Percentiles rank a stretch among this genome's conserved stretches.
phyloP scores from a whole-genome alignment of 1,139 yeast species.

The Yamadazyma dendronema region DNA sequence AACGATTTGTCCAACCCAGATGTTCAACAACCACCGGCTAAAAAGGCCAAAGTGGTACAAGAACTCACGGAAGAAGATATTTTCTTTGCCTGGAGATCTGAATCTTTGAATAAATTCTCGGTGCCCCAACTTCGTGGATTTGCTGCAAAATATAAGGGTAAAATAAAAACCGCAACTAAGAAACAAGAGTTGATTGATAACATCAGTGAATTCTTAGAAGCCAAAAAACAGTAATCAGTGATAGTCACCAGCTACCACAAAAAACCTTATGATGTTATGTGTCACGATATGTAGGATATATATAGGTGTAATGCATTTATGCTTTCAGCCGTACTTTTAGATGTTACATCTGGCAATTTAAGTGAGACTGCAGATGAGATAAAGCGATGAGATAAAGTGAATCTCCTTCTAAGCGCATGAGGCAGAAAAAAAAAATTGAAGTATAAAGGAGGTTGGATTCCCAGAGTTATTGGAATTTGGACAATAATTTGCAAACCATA shows the following conservation, averaged over 20 bases:
- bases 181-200: constrained; percentile 45
- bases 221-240: constrained; percentile 7
- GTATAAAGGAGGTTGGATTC: background rate
- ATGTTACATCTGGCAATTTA: too few species aligned
- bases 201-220: constrained; percentile 23
- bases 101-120: constrained; percentile 32
- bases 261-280: too few species aligned
- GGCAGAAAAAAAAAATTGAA: background rate
- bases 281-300: too few species aligned
- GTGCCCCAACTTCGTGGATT: constrained; percentile 41
- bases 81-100: constrained; percentile 38
- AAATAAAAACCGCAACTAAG: constrained; percentile 33
- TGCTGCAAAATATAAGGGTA: constrained; percentile 27
- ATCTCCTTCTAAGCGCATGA: constrained; percentile 8
- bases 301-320: too few species aligned
- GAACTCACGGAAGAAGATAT: constrained; percentile 34
- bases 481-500: constrained; percentile 1
- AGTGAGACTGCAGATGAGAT: too few species aligned
- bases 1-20: background rate
- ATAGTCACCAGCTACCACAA: too few species aligned
- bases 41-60: constrained; percentile 17
- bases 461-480: background rate
- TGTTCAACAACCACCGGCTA: constrained; percentile 19
- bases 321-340: too few species aligned
- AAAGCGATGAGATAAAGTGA: too few species aligned